A percentile compares a stretch with the other conserved stretches of the same genome.
Evolutionary conservation across 192 early-diverging fungal genomes (phyloP).

Genomic region (Lunasporangiospora selenospora): DNA sequence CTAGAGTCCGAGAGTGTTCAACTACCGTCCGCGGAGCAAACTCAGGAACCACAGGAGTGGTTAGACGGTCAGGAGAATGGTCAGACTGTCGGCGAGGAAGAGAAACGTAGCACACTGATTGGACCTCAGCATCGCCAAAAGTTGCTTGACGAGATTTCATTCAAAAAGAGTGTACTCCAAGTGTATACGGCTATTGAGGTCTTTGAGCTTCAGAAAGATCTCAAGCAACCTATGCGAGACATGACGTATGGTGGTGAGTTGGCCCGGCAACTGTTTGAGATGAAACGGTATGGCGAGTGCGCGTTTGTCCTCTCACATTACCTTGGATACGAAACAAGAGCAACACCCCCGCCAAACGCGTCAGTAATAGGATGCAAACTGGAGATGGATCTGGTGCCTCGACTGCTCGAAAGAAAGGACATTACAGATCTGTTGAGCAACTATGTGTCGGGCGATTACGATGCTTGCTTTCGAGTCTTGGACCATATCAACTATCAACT

Average conservation of each 20-base stretch:
- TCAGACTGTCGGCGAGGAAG: not conserved
- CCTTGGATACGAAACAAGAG: not conserved
- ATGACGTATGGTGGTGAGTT: slow-evolving; percentile 13
- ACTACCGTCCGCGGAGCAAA: not conserved
- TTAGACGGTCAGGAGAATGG: not conserved
- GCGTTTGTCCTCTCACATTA: slow-evolving; percentile 5
- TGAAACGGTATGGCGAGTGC: slow-evolving; percentile 13
- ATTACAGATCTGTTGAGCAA: not conserved
- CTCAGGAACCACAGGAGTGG: not conserved
- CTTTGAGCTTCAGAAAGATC: slow-evolving; percentile 1
- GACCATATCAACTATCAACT: slow-evolving; percentile 16
- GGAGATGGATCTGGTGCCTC: not conserved
- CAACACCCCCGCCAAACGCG: no score
- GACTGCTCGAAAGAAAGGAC: slow-evolving; percentile 2
- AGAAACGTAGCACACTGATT: no score
- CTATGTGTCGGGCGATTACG: not conserved
- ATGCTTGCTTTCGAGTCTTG: not conserved
- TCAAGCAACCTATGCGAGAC: not conserved
- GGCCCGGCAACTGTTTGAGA: slow-evolving; percentile 9
- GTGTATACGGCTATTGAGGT: slow-evolving; percentile 13
- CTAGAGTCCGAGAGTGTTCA: not conserved
- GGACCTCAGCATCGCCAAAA: slow-evolving; percentile 14
- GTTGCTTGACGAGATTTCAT: slow-evolving; percentile 3
- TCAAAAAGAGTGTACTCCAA: slow-evolving; percentile 8
- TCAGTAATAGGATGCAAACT: no score